Evolutionary conservation across 2,329 filamentous ascomycete genomes (phyloP), one percentile per base, ranked within the genome.

Genomic region (Acrocalymma vagum): DNA sequence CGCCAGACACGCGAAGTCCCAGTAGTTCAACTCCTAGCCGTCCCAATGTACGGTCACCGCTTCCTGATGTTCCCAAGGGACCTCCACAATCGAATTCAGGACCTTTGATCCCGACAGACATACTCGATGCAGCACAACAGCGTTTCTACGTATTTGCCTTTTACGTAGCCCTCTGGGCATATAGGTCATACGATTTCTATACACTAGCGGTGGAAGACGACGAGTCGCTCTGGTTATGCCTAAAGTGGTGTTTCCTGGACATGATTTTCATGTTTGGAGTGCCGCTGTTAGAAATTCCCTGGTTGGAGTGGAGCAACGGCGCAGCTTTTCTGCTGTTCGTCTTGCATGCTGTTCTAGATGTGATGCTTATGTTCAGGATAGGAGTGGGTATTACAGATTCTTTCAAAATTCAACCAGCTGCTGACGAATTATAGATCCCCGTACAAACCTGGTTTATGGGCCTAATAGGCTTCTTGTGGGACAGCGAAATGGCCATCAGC

Each of bases 241-340:
- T 95, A 62, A 99, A 97, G 80, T 99, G 94, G 94, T 82, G 89
- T 49, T 78, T 85, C 42, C 82, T 99, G 50, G 94, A 99, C 72
- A 87, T 88, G 46, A 72, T 87, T 16, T 96, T 92, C 68, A 78
- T 97, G 50, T 96, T 95, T 67, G 88, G 88, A 6, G 74, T 99
- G 38, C 93, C 95, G 13, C 82, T 88, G 54, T 71, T 99, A 58
- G 84, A 89, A 67, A 96, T 99, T 79, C 94, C 94, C 43, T 99
- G 94, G 95, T 78, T 99, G 43, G 91, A 97, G 75, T 90, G 93
- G 76, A 90, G 89, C 28, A 88, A 89, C 61, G 80, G 82, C 23
- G 85, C 85, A 1, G 87, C 89, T 38, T 80, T 87, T 27, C 75
- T 81, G 21, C 72, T 92, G 15, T 95, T 94, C 62, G 69, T 88